Evolutionary conservation across 2,329 filamentous ascomycete species (phyloP).

Genomic region (Fusarium oligoseptatum): DNA sequence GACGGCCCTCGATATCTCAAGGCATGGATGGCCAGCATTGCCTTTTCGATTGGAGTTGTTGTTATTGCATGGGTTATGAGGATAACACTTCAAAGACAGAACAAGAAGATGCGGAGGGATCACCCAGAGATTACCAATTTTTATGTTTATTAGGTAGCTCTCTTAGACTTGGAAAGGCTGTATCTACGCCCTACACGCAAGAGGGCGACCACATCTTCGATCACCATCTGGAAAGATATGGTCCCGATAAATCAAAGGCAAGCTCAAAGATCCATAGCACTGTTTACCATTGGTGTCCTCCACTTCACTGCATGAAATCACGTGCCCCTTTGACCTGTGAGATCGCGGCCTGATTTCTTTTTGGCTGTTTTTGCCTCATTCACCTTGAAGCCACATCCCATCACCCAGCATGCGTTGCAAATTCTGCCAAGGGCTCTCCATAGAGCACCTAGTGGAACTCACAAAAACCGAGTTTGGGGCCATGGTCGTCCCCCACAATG

Average conservation of each 20-base stretch:
- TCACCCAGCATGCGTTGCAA: background rate
- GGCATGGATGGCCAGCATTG: conserved; percentile 25
- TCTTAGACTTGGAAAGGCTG: background rate
- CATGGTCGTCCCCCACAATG: background rate
- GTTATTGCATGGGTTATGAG: conserved; percentile 23
- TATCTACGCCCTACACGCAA: background rate
- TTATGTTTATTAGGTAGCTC: conserved; percentile 20
- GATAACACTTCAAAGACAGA: conserved; percentile 14
- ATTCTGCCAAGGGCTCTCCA: background rate
- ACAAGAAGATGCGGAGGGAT: conserved; percentile 21
- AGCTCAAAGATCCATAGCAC: background rate
- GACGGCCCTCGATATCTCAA: conserved; percentile 28
- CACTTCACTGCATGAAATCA: background rate
- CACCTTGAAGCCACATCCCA: background rate
- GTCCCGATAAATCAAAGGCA: background rate
- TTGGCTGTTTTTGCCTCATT: background rate
- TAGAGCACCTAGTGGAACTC: background rate
- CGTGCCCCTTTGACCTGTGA: background rate
- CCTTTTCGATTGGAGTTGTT: conserved; percentile 25
- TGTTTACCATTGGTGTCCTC: background rate
- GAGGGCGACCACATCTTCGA: background rate
- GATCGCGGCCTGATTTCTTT: background rate
- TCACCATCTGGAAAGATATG: background rate
- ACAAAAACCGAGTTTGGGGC: background rate
- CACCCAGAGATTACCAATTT: conserved; percentile 27